Evolutionary conservation across 192 early-diverging fungal genomes (phyloP).

Genomic region (Spinellus fusiger): DNA sequence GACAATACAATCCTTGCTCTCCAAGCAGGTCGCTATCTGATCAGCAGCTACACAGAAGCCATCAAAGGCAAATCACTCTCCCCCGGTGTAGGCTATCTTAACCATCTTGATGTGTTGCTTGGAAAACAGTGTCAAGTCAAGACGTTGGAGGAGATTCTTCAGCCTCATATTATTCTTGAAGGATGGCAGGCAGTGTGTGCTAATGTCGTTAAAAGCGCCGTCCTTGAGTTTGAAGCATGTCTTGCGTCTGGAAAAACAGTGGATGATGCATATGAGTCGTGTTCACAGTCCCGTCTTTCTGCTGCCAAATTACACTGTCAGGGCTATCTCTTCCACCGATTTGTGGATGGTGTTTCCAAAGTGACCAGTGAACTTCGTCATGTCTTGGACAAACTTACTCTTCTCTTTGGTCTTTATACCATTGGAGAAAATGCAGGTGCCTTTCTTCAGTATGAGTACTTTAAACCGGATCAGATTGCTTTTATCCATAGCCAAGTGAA

Average conservation of each 20-base stretch:
- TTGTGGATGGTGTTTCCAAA: constrained; percentile 64
- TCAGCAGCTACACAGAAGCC: constrained; percentile 62
- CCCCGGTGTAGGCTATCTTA: constrained; percentile 73
- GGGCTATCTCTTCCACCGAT: constrained; percentile 81
- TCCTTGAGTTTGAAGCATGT: constrained; percentile 67
- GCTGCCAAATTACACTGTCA: constrained; percentile 83
- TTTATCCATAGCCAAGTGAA: constrained; percentile 61
- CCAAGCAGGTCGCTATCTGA: constrained; percentile 83
- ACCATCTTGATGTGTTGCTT: constrained; percentile 42
- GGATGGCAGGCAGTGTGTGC: constrained; percentile 80
- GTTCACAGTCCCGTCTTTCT: constrained; percentile 76
- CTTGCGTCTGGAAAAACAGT: constrained; percentile 59
- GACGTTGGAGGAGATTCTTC: constrained; percentile 41
- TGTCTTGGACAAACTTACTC: constrained; percentile 64
- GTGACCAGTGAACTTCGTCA: constrained; percentile 57
- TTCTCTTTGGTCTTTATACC: constrained; percentile 78
- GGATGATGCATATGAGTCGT: constrained; percentile 83
- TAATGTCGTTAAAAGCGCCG: constrained; percentile 77
- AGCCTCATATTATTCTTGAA: constrained; percentile 61
- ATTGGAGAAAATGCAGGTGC: constrained; percentile 77
- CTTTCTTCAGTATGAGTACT: constrained; percentile 85
- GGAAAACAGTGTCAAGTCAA: constrained; percentile 47
- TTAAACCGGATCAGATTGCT: constrained; percentile 65
- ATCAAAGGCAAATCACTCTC: constrained; percentile 72
- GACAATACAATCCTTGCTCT: constrained; percentile 90